phyloP scores from a whole-genome alignment of 2,329 filamentous ascomycete species.

The Dothideomycetes sp. region DNA sequence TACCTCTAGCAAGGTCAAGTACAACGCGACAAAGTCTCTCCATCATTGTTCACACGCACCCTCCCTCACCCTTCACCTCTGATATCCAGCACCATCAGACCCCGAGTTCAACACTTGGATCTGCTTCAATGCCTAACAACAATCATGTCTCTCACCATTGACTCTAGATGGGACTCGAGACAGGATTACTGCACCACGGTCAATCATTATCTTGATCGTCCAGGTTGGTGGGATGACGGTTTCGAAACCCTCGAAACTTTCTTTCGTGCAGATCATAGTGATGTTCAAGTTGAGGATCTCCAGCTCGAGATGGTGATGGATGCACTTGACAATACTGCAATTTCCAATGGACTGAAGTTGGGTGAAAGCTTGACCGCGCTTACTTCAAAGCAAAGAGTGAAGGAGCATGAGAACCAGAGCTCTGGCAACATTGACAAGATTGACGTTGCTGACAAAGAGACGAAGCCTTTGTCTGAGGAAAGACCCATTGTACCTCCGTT shows the following conservation, averaged over 20 bases:
- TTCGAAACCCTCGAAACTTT: neutral
- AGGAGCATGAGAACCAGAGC: neutral
- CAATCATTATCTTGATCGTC: constrained; percentile 1
- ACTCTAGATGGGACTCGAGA: neutral
- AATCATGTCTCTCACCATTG: neutral
- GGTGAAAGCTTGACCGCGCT: neutral
- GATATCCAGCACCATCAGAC: neutral
- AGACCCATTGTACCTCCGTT: too few species aligned
- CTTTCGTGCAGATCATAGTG: too few species aligned
- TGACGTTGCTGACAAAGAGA: too few species aligned
- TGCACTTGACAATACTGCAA: neutral
- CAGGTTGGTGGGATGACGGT: constrained; percentile 7
- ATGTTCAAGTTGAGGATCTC: too few species aligned
- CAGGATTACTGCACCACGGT: neutral
- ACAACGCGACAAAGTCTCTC: neutral
- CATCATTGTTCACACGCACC: too few species aligned
- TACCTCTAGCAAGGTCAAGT: neutral
- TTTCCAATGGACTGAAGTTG: neutral
- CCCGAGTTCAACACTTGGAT: neutral
- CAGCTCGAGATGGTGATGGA: neutral
- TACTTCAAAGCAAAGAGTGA: neutral
- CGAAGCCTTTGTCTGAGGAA: too few species aligned
- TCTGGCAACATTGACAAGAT: too few species aligned
- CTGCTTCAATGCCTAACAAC: neutral
- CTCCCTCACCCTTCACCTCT: neutral